Evolutionary conservation across 2,329 filamentous ascomycete genomes (phyloP).

Genomic region (Alternaria sp.): DNA sequence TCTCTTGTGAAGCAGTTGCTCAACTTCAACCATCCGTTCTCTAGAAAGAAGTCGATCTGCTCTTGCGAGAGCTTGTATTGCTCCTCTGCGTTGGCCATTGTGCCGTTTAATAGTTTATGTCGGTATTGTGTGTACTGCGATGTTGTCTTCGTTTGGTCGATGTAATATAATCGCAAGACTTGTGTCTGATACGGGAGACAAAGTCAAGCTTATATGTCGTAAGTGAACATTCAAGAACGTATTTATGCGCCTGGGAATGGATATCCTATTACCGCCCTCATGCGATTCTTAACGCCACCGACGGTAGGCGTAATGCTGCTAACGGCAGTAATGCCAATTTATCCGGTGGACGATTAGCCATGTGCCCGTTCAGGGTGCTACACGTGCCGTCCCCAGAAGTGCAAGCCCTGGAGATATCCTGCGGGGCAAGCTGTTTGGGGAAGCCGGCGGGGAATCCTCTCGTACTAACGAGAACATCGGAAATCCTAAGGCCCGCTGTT

Average conservation of each 20-base stretch:
- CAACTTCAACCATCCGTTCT: conserved; percentile 63
- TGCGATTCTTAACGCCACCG: background rate
- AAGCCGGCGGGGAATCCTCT: conserved; percentile 20
- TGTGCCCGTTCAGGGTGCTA: conserved; percentile 1
- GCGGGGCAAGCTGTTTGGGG: conserved; percentile 28
- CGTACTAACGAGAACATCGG: background rate
- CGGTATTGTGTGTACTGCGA: background rate
- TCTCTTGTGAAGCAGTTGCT: conserved; percentile 58
- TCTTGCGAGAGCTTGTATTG: conserved; percentile 50
- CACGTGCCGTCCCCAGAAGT: conserved; percentile 16
- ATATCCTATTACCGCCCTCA: background rate
- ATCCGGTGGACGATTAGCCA: conserved; percentile 32
- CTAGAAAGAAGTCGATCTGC: conserved; percentile 61
- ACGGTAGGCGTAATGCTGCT: conserved; percentile 5
- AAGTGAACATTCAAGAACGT: background rate
- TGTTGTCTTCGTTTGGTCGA: background rate
- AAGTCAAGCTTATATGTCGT: conserved; percentile 4
- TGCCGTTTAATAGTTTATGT: background rate
- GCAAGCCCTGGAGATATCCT: conserved; percentile 2
- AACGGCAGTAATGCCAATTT: conserved; percentile 25
- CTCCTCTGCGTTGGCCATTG: conserved; percentile 23
- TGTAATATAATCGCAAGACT: too few relatives aligned
- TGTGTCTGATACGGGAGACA: background rate
- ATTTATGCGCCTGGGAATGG: background rate
- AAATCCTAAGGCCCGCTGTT: background rate